Evolutionary conservation across 768 basidiomycete genomes (phyloP), one percentile per base, ranked within the genome.

Genomic region (Tulasnella sp.): DNA sequence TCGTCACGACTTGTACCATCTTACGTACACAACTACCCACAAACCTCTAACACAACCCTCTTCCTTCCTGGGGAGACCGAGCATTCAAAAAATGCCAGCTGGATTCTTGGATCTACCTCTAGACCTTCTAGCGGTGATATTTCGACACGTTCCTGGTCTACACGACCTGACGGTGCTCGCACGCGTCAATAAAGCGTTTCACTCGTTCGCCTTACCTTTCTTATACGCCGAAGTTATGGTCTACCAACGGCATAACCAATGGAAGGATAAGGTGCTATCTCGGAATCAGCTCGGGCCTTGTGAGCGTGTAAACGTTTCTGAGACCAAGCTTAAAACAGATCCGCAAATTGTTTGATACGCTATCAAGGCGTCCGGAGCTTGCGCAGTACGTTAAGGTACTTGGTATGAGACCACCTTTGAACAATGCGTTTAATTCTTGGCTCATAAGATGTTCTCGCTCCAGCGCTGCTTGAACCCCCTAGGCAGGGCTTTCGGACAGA

Each of bases 401-500:
- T 76, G 93, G 94, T 91, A 69, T 81, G 89, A 83, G 28, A 37
- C 18, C 64, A 14, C 22, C 16, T 37, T 72, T 80, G 31, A 3
- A 24, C 34, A n/a, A 34, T 14, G 22, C 14, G n/a, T 24, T 18
- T 16, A 28, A 34, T 41, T n/a, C 14, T 54, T 78, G 28, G 42
- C 54, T 78, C 28, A 22, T 4, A 34, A 41, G 76, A 41, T 41
- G 50, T 54, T 5, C n/a, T 28, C 6, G 42, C n/a, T 41, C 20
- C 83, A 94, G 94, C 92, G 81, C 91, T 95, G 60, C 89, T 93
- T 82, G 92, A 92, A 82, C 94, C 94, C 83, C 93, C 94, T 0
- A 93, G 91, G 83, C 88, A 86, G 14, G 81, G 89, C 3, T 81
- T 83, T 2, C 83, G 84, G 1, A 81, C 83, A 0, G 75, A 64